These are phyloP conservation scores for Samsoniella hepiali DNA, from an alignment of 2,329 filamentous ascomycete genomes.

Conservation along the genomic window DNA sequence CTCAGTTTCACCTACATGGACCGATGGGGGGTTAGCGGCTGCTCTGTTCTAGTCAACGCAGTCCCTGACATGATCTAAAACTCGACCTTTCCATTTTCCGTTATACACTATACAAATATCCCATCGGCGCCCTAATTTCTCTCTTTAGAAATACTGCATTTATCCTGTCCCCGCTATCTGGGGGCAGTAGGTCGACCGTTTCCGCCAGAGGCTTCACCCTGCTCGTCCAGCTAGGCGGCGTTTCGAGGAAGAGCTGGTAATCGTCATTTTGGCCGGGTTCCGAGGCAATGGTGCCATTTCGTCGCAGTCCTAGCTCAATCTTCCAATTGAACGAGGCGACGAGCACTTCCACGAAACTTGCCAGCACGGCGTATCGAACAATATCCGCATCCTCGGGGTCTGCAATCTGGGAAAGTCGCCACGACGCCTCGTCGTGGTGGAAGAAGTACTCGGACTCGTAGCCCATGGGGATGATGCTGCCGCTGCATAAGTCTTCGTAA, in stretches of 20 bases:
- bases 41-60: background rate
- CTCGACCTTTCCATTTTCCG: background rate
- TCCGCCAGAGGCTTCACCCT: constrained; percentile 9
- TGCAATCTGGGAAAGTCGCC: background rate
- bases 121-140: constrained; percentile 4
- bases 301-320: constrained; percentile 6
- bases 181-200: background rate
- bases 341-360: background rate
- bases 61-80: background rate
- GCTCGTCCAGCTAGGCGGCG: background rate
- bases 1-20: too few species aligned
- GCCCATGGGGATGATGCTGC: background rate
- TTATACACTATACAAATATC: background rate
- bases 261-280: background rate
- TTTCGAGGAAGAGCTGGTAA: background rate
- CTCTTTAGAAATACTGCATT: constrained; percentile 1
- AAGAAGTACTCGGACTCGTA: constrained; percentile 4
- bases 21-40: background rate
- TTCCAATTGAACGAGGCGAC: constrained; percentile 2
- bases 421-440: constrained; percentile 1
- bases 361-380: constrained; percentile 4
- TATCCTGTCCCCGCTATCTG: background rate
- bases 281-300: background rate
- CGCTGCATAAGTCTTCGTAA: constrained; percentile 4
- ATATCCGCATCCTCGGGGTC: background rate